Evolutionary conservation across 352 stramenopile genomes (phyloP).

Genomic region (Pythium aristosporum): DNA sequence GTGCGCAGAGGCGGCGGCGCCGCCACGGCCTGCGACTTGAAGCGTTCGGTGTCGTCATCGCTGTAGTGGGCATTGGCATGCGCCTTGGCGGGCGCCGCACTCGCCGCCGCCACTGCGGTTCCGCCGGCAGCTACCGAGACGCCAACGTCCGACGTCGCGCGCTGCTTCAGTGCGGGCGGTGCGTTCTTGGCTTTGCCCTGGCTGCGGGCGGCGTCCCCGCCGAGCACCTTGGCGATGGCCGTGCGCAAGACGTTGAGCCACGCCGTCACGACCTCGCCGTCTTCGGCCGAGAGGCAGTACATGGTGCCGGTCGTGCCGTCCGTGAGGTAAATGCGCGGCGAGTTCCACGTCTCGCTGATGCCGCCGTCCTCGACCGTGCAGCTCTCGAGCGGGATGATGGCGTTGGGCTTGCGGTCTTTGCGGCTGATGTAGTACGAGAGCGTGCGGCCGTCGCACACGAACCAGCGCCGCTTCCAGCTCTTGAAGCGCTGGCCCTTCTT

Average conservation of each 20-base stretch:
- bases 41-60: constrained; percentile 19
- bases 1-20: neutral
- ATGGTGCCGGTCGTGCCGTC: constrained; percentile 70
- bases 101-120: neutral
- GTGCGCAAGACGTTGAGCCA: constrained; percentile 70
- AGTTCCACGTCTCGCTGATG: constrained; percentile 85
- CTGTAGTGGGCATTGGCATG: constrained; percentile 17
- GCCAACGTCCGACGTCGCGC: neutral
- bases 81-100: constrained; percentile 4
- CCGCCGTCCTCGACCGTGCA: constrained; percentile 82
- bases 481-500: constrained; percentile 85
- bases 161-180: neutral
- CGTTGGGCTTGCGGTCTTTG: constrained; percentile 82
- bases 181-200: neutral
- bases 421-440: constrained; percentile 82
- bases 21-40: constrained; percentile 13
- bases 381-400: constrained; percentile 74
- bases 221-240: constrained; percentile 39
- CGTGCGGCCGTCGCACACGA: constrained; percentile 80
- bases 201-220: neutral
- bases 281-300: constrained; percentile 81
- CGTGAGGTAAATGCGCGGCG: constrained; percentile 81
- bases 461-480: constrained; percentile 83
- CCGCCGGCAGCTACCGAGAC: neutral
- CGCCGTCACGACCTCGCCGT: constrained; percentile 61